A percentile compares a stretch with the other conserved stretches of the same genome.
Conservation (phyloP, 2,329 filamentous ascomycete genomes). For the Achaetomium macrosporum region DNA sequence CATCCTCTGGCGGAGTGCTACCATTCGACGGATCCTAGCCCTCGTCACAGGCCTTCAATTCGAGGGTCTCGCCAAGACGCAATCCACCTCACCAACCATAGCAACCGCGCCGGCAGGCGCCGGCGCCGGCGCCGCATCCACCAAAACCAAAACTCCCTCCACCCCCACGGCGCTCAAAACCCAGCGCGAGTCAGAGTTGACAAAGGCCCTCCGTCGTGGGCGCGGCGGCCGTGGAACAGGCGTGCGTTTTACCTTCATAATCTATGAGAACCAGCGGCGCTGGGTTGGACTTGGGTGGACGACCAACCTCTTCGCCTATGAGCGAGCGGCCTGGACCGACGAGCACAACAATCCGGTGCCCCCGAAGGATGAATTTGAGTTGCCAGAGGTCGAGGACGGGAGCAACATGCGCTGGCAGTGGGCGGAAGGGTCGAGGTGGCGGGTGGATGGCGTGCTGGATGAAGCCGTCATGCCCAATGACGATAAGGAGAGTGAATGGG, state of each 20-base stretch:
- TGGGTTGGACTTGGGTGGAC: slow-evolving; percentile 98
- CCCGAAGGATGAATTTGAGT: slow-evolving; percentile 62
- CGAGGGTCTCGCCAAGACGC: slow-evolving; percentile 40
- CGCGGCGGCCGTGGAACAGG: slow-evolving; percentile 59
- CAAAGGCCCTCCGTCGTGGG: slow-evolving; percentile 37
- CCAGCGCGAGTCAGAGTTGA: slow-evolving; percentile 41
- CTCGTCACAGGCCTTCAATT: slow-evolving; percentile 78
- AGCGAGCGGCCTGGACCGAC: slow-evolving; percentile 88
- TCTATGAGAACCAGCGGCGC: slow-evolving; percentile 92
- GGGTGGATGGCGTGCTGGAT: slow-evolving; percentile 68
- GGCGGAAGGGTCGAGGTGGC: slow-evolving; percentile 82
- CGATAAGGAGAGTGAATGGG: slow-evolving; percentile 38
- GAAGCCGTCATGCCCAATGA: slow-evolving; percentile 32
- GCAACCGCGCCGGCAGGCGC: slow-evolving; percentile 16
- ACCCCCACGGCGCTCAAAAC: slow-evolving; percentile 16
- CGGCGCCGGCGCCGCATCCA: slow-evolving; percentile 19
- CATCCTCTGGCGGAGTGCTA: slow-evolving; percentile 82
- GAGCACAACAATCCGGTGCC: slow-evolving; percentile 83
- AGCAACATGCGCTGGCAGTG: slow-evolving; percentile 61
- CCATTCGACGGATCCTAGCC: slow-evolving; percentile 62
- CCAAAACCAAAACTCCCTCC: slow-evolving; percentile 24
- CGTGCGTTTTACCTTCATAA: slow-evolving; percentile 90
- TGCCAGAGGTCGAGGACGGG: slow-evolving; percentile 56
- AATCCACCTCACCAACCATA: slow-evolving; percentile 35
- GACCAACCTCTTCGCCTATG: slow-evolving; percentile 81